A percentile compares a stretch with the other conserved stretches of the same genome.
phyloP scores from a whole-genome alignment of 805 yeast genomes.

The Priceomyces castillae region DNA sequence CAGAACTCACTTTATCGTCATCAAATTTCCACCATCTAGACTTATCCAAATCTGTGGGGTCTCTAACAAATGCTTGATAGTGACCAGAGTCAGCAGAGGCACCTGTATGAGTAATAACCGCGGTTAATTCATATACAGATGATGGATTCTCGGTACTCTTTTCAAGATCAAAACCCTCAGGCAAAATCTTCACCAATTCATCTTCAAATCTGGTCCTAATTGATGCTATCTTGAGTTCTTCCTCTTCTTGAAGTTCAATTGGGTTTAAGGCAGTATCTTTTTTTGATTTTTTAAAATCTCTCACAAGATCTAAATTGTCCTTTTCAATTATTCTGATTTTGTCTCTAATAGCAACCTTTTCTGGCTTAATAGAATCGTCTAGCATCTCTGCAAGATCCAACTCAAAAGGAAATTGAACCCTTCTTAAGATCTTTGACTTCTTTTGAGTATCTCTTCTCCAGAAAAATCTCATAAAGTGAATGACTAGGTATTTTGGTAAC shows the following conservation, averaged over 20 bases:
- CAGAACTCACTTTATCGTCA: constrained; percentile 81
- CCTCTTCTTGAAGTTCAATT: constrained; percentile 55
- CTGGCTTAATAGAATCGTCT: constrained; percentile 68
- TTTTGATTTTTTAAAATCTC: constrained; percentile 67
- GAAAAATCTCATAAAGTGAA: constrained; percentile 90
- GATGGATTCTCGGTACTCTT: constrained; percentile 75
- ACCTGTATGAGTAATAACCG: constrained; percentile 91
- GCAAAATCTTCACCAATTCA: constrained; percentile 43
- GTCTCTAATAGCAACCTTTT: constrained; percentile 72
- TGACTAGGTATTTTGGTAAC: constrained; percentile 83
- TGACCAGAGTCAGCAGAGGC: constrained; percentile 97
- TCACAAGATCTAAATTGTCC: constrained; percentile 64
- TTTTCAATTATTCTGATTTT: constrained; percentile 73
- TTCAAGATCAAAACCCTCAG: constrained; percentile 26
- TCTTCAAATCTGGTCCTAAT: constrained; percentile 51
- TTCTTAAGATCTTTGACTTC: constrained; percentile 90
- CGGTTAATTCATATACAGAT: constrained; percentile 77
- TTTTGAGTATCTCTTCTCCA: constrained; percentile 92
- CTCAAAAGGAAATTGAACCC: constrained; percentile 92
- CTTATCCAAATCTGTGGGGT: constrained; percentile 59
- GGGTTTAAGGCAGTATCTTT: constrained; percentile 38
- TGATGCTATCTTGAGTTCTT: constrained; percentile 46
- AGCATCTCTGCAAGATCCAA: constrained; percentile 83
- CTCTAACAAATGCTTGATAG: constrained; percentile 85
- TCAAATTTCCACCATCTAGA: constrained; percentile 92